Evolutionary conservation across 805 yeast species (phyloP).

Genomic region (Candida chilensis): DNA sequence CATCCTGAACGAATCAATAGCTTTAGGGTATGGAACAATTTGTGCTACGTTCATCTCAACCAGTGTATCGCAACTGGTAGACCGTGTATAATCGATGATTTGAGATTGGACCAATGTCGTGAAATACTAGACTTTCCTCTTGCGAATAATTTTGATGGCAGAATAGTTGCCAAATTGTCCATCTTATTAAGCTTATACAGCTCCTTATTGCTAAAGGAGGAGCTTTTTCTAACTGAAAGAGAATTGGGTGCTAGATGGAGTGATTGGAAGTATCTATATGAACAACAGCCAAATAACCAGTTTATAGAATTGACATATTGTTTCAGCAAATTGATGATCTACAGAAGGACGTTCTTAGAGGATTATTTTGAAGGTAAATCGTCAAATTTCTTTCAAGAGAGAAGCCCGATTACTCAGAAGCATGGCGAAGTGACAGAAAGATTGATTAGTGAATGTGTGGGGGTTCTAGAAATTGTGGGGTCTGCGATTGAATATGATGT

Average conservation of each 20-base stretch:
- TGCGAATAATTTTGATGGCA: conserved; percentile 34
- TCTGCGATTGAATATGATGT: conserved; percentile 1
- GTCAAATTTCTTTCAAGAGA: background rate
- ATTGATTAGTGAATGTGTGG: conserved; percentile 4
- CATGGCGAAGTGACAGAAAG: conserved; percentile 1
- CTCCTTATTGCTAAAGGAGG: conserved; percentile 14
- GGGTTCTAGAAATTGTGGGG: conserved; percentile 3
- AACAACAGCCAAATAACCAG: conserved; percentile 8
- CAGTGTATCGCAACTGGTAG: conserved; percentile 31
- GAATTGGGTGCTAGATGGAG: conserved; percentile 10
- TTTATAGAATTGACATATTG: conserved; percentile 7
- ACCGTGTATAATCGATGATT: conserved; percentile 30
- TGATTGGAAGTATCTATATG: conserved; percentile 14
- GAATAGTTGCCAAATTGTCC: conserved; percentile 35
- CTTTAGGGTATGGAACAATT: conserved; percentile 29
- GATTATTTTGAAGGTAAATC: conserved; percentile 3
- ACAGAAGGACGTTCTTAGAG: conserved; percentile 9
- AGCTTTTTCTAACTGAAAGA: conserved; percentile 8
- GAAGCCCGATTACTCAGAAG: conserved; percentile 1
- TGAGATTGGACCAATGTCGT: conserved; percentile 23
- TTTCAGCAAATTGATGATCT: conserved; percentile 11
- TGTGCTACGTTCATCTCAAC: conserved; percentile 27
- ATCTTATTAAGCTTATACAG: conserved; percentile 22
- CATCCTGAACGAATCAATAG: no score
- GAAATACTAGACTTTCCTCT: conserved; percentile 25